Base-by-base conservation (phyloP, 345 rosid genomes). In the Murraya koenigii region DNA sequence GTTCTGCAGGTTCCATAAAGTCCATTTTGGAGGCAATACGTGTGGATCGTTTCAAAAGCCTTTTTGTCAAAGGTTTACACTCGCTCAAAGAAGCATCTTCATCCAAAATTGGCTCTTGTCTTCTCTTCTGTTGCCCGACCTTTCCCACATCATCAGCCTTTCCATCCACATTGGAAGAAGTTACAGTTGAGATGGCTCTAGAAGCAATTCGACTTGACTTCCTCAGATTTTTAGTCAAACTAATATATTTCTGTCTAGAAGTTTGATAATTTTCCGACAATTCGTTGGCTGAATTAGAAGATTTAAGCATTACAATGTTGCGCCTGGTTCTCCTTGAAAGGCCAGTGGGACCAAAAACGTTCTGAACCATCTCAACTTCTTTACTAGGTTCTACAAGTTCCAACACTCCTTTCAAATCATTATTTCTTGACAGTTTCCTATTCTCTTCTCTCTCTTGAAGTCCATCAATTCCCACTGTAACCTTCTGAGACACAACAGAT, bases 321-420 rank as follows among this genome's bases (percentile, higher is more conserved):
- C 85, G 68, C 59, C 86, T 83, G 61, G 75, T 82, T 80, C 84
- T 79, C 71, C 86, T 82, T 6, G 33, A 70, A 30, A 60, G 64
- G 11, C 72, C 65, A 66, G 33, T 67, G 14, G 75, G 44, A 72
- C 47, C 3, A 25, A 36, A 28, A 55, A 22, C 65, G 14, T 19
- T 10, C 36, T 26, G 17, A 35, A 49, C 83, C 78, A 41, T 79
- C 56, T 75, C 81, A 71, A 10, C 1, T 66, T 74, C 71, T 59
- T 64, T 44, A 36, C 35, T 25, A 66, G 77, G 44, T 47, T 81
- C 79, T 30, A 41, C 56, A 77, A 11, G 64, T 41, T 72, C 66
- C 20, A 39, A 33, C n/a, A 17, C 52, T 35, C 55, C 77, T 60
- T 78, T 76, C 56, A 77, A 15, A 62, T 30, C 68, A 4, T 8